Evolutionary conservation across 495 filamentous ascomycete genomes (phyloP).

Genomic region (Immersiella caudata): DNA sequence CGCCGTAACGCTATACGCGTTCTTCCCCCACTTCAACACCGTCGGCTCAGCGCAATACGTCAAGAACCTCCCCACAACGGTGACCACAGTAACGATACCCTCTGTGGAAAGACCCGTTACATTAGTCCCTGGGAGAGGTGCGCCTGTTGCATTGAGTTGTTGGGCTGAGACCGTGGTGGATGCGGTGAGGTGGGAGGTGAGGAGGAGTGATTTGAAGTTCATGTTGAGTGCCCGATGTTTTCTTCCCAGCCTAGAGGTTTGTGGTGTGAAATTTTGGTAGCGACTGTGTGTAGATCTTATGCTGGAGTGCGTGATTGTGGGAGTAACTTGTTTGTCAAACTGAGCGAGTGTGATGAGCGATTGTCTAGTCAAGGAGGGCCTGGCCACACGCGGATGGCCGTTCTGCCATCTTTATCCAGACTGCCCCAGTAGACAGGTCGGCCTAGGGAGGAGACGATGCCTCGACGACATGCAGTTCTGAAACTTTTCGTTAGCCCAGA

Average conservation of each 20-base stretch:
- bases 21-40: not conserved
- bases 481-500: not conserved
- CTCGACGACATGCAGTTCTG: not conserved
- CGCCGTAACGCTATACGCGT: constrained; percentile 1
- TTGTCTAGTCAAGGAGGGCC: too few species aligned
- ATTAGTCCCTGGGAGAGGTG: not conserved
- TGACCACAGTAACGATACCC: constrained; percentile 3
- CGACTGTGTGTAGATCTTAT: too few species aligned
- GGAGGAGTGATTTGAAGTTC: not conserved
- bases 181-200: not conserved
- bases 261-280: too few species aligned
- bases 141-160: not conserved
- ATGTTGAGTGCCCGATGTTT: too few species aligned
- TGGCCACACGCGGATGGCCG: too few species aligned
- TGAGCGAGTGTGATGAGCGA: too few species aligned
- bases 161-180: not conserved
- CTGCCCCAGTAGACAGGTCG: not conserved
- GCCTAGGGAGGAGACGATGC: not conserved
- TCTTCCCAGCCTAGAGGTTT: too few species aligned
- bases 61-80: constrained; percentile 8
- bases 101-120: not conserved
- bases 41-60: constrained; percentile 15
- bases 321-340: too few species aligned
- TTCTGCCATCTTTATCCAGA: too few species aligned
- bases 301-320: too few species aligned